These are phyloP conservation scores for Diaporthe caulivora DNA, from an alignment of 2,329 filamentous ascomycete genomes.

Conservation along the genomic window DNA sequence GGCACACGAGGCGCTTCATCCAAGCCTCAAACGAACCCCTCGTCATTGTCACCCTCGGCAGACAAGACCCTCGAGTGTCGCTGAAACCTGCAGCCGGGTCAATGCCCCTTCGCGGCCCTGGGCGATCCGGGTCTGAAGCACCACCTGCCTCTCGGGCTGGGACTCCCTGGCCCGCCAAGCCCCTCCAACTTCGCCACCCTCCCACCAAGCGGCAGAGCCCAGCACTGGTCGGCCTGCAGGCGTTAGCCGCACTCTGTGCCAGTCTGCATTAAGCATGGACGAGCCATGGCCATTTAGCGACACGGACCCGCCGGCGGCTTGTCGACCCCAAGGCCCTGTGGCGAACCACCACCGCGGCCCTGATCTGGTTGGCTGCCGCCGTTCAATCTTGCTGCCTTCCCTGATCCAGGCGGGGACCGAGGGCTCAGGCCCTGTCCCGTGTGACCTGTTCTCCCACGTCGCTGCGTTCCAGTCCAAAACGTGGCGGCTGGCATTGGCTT, in stretches of 20 bases:
- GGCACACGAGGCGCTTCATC: slow-evolving; percentile 31
- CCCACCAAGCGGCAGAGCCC: slow-evolving; percentile 33
- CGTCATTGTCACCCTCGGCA: not conserved
- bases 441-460: slow-evolving; percentile 34
- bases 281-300: slow-evolving; percentile 30
- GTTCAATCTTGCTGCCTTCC: slow-evolving; percentile 2
- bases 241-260: slow-evolving; percentile 21
- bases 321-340: slow-evolving; percentile 31
- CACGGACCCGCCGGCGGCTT: slow-evolving; percentile 34
- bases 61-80: slow-evolving; percentile 28
- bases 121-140: slow-evolving; percentile 27
- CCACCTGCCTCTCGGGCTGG: slow-evolving; percentile 35
- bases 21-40: slow-evolving; percentile 28
- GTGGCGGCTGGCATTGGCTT: slow-evolving; percentile 35
- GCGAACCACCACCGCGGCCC: slow-evolving; percentile 27
- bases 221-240: slow-evolving; percentile 32
- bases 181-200: slow-evolving; percentile 38
- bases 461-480: slow-evolving; percentile 32
- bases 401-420: slow-evolving; percentile 15
- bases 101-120: slow-evolving; percentile 29
- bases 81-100: slow-evolving; percentile 38
- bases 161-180: slow-evolving; percentile 32
- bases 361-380: slow-evolving; percentile 31
- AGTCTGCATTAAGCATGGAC: slow-evolving; percentile 32
- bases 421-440: slow-evolving; percentile 25